A percentile compares a stretch with the other conserved stretches of the same genome.
Conservation (phyloP, 2,329 filamentous ascomycete genomes). For the Lecanicillium sp. region DNA sequence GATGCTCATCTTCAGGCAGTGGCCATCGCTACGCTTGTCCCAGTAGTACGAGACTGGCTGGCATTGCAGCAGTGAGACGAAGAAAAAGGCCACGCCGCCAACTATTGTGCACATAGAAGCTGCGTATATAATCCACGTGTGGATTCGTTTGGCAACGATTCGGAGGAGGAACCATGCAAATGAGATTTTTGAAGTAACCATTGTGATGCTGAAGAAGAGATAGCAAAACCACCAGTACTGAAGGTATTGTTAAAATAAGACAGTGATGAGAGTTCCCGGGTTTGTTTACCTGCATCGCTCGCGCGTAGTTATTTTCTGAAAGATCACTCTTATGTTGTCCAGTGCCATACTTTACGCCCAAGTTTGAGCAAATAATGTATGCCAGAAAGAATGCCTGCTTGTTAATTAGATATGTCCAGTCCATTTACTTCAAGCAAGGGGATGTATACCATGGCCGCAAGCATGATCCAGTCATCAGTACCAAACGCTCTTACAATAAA, state of each 20-base stretch:
- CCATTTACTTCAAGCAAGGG: background rate
- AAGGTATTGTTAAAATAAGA: too few species aligned
- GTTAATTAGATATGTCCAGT: background rate
- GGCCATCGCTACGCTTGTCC: conserved; percentile 24
- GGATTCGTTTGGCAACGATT: conserved; percentile 23
- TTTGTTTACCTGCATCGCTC: conserved; percentile 25
- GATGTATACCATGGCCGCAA: conserved; percentile 21
- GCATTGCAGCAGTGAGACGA: conserved; percentile 33
- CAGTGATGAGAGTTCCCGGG: conserved; percentile 4
- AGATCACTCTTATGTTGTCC: conserved; percentile 28
- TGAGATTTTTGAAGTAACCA: conserved; percentile 31
- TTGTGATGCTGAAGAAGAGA: conserved; percentile 25
- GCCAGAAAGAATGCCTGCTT: conserved; percentile 26
- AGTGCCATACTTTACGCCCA: conserved; percentile 31
- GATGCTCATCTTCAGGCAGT: conserved; percentile 30
- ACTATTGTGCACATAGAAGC: conserved; percentile 26
- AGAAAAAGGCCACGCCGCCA: conserved; percentile 30
- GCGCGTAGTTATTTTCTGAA: conserved; percentile 12
- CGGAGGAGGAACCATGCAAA: conserved; percentile 34
- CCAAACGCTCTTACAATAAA: conserved; percentile 29
- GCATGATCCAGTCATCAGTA: conserved; percentile 30
- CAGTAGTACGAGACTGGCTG: conserved; percentile 31
- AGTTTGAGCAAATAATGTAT: conserved; percentile 24
- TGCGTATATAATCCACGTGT: conserved; percentile 27
- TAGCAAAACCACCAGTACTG: conserved; percentile 31